A percentile compares a stretch with the other conserved stretches of the same genome.
Conservation (phyloP, 768 basidiomycete genomes). For the Hirschioporus abietinus region DNA sequence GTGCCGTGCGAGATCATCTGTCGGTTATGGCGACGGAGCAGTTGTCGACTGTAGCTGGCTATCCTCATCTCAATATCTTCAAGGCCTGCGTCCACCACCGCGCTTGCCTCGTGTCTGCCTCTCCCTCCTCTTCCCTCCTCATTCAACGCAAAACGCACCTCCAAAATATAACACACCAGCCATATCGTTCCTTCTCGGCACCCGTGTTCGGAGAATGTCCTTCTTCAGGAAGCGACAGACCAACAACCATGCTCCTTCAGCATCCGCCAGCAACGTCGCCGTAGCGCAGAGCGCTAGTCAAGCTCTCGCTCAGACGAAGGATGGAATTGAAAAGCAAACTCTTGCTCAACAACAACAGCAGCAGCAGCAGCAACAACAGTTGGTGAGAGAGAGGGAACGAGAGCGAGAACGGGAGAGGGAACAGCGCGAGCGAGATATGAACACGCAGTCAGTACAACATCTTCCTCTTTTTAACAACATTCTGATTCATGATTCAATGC, state of each 20-base stretch:
- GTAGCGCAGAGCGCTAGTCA: conserved; percentile 62
- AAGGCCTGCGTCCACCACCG: background rate
- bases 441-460: conserved; percentile 9
- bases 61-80: background rate
- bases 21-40: background rate
- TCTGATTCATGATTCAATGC: conserved; percentile 7
- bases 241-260: conserved; percentile 13
- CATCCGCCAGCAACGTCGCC: conserved; percentile 35
- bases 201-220: conserved; percentile 76
- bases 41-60: background rate
- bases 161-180: conserved; percentile 26
- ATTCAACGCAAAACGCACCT: background rate
- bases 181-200: conserved; percentile 65
- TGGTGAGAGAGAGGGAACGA: conserved; percentile 6
- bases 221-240: conserved; percentile 73
- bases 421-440: conserved; percentile 6
- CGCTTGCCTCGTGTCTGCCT: background rate
- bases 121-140: background rate
- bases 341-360: conserved; percentile 24
- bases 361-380: conserved; percentile 25
- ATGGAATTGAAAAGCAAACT: conserved; percentile 25
- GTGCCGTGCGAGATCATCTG: background rate
- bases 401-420: conserved; percentile 9
- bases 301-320: conserved; percentile 53
- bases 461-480: conserved; percentile 28